Percentiles rank a stretch among this genome's conserved stretches.
Conservation (phyloP, 176 grass and related monocot genomes). For the Musa acuminata region DNA sequence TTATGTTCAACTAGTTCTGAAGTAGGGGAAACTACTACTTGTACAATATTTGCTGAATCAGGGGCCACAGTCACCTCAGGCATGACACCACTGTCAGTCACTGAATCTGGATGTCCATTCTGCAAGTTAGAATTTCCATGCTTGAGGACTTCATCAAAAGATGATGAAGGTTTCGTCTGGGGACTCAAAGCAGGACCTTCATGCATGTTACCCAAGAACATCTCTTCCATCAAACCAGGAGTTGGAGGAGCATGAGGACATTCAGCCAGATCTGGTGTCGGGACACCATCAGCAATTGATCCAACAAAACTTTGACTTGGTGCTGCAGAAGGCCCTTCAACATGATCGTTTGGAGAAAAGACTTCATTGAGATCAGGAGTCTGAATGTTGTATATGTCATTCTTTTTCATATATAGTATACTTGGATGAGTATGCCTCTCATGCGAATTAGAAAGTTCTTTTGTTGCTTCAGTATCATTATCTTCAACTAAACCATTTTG, state of each 20-base stretch:
- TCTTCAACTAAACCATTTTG: constrained; percentile 35
- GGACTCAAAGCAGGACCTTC: constrained; percentile 68
- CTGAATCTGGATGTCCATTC: constrained; percentile 22
- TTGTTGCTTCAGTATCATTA: constrained; percentile 34
- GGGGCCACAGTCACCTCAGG: neutral
- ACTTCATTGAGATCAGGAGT: constrained; percentile 91
- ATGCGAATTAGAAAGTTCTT: constrained; percentile 32
- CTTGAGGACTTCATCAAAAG: constrained; percentile 44
- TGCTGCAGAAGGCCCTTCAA: constrained; percentile 29
- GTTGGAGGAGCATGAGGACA: constrained; percentile 74
- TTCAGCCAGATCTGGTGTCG: constrained; percentile 48
- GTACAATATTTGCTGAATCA: neutral
- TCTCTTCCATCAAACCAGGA: constrained; percentile 84
- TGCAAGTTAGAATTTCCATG: constrained; percentile 32
- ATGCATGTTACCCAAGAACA: constrained; percentile 57
- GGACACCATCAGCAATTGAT: constrained; percentile 40
- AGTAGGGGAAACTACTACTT: constrained; percentile 13
- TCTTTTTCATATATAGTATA: neutral
- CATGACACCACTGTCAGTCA: constrained; percentile 32
- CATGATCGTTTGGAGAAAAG: constrained; percentile 52
- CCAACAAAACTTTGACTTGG: constrained; percentile 32
- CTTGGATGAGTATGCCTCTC: constrained; percentile 37
- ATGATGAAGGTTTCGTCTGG: constrained; percentile 54
- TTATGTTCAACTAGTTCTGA: constrained; percentile 4
- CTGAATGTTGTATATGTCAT: constrained; percentile 22